Evolutionary conservation across 148 eudicot genomes (phyloP), one percentile per base, ranked within the genome.

Genomic region (Euryodendron excelsum): DNA sequence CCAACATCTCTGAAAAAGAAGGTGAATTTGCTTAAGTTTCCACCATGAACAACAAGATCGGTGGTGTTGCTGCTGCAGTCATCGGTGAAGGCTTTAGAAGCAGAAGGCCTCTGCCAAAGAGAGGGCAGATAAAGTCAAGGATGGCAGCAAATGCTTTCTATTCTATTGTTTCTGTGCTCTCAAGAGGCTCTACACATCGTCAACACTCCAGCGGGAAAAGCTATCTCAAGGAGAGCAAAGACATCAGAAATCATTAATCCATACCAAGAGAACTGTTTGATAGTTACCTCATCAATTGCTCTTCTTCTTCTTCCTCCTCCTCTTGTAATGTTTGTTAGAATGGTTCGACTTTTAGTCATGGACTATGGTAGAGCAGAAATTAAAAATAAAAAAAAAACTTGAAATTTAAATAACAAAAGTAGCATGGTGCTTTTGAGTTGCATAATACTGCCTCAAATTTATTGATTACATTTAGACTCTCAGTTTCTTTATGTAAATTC

Each of bases 81-180:
- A 27, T 67, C 9, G 23, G 81, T 28, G 66, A 74, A 71, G 74
- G 83, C 69, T 81, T 56, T 47, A 25, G 77, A 39, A 78, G 68
- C 33, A 83, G 74, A 80, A 74, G 79, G 74, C 78, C 82, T 36
- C 75, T 86, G 52, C 92, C 90, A n/a, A 84, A 78, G 71, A 86
- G 92, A 78, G 92, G 92, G 30, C 87, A 87, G 47, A 78, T 86
- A 37, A 87, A 84, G 87, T 81, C 76, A 30, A 87, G 82, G 56
- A 89, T 89, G 61, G 88, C 86, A 82, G 72, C 83, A 33, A 80
- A 73, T 78, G 92, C 87, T 78, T 74, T 84, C 58, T 81, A 83
- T 73, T 85, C 87, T 20, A 70, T 89, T 44, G 78, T 81, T 30
- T 62, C 50, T 2, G 52, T 75, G 66, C 39, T 84, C 78, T 81